These are phyloP conservation scores for Spathaspora sp. DNA, from an alignment of 1,139 yeast genomes.

Conservation along the genomic window DNA sequence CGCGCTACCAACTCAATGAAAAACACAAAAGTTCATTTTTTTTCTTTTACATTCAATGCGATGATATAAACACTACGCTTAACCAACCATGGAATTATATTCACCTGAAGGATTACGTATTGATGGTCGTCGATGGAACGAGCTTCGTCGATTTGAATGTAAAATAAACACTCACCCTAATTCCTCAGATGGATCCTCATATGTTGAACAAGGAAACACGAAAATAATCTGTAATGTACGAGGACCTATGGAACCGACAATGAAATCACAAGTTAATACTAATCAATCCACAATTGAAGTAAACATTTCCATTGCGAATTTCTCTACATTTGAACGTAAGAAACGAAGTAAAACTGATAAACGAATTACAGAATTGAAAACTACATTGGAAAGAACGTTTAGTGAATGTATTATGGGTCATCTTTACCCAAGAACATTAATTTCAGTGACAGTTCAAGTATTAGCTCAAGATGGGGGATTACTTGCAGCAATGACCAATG, in stretches of 20 bases:
- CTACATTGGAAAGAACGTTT: constrained; percentile 76
- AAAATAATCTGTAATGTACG: constrained; percentile 81
- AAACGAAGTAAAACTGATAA: constrained; percentile 63
- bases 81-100: constrained; percentile 70
- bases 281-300: constrained; percentile 61
- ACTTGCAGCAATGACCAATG: constrained; percentile 76
- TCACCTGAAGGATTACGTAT: constrained; percentile 92
- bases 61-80: not conserved
- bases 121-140: constrained; percentile 96
- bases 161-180: constrained; percentile 84
- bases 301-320: constrained; percentile 71
- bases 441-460: constrained; percentile 71
- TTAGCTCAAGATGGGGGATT: constrained; percentile 91
- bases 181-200: constrained; percentile 90
- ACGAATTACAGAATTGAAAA: constrained; percentile 72
- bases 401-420: constrained; percentile 74
- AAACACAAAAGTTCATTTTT: not conserved
- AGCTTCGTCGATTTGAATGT: constrained; percentile 78
- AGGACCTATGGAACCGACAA: constrained; percentile 85
- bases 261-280: constrained; percentile 46
- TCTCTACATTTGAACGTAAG: constrained; percentile 75
- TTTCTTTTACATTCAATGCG: not conserved
- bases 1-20: not conserved
- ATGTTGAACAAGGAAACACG: constrained; percentile 89
- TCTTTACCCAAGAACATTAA: constrained; percentile 79